Conservation (phyloP, 23 red algal genomes). For the Gracilaria caudata region DNA sequence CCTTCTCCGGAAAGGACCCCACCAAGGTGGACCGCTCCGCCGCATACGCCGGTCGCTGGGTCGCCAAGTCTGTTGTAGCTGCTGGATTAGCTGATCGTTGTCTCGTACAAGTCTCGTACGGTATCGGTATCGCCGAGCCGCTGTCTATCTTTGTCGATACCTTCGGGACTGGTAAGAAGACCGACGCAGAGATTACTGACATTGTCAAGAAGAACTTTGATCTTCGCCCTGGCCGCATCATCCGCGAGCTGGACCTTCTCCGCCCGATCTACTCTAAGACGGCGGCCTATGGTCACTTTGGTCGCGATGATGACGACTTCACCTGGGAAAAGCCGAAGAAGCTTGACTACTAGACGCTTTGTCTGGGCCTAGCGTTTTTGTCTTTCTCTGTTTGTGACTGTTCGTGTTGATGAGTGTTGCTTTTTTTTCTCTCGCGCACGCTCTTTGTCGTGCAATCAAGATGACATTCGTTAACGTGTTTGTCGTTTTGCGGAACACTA, state of each 20-base stretch:
- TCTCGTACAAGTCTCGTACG: constrained; percentile 94
- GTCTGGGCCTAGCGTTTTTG: neutral
- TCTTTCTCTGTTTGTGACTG: constrained; percentile 13
- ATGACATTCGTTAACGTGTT: constrained; percentile 9
- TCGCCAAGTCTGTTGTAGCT: constrained; percentile 98
- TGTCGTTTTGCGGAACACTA: constrained; percentile 61
- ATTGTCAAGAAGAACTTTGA: constrained; percentile 99
- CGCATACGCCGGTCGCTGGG: constrained; percentile 97
- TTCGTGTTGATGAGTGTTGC: constrained; percentile 1
- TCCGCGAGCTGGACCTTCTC: constrained; percentile 94
- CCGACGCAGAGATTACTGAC: constrained; percentile 88
- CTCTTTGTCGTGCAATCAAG: neutral
- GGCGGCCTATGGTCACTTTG: constrained; percentile 98
- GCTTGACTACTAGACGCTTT: constrained; percentile 65
- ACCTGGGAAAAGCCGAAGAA: constrained; percentile 98
- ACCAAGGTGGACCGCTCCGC: constrained; percentile 99
- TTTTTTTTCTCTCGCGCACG: neutral
- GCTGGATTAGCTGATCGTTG: constrained; percentile 90
- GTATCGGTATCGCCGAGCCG: constrained; percentile 98
- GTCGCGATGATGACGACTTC: constrained; percentile 92
- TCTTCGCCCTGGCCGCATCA: constrained; percentile 94
- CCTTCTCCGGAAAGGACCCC: constrained; percentile 99
- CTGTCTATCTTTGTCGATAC: constrained; percentile 97
- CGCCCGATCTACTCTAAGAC: constrained; percentile 97
- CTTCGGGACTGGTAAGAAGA: constrained; percentile 93